phyloP scores from a whole-genome alignment of 148 eudicot species.

The Vaccinium darrowii region DNA sequence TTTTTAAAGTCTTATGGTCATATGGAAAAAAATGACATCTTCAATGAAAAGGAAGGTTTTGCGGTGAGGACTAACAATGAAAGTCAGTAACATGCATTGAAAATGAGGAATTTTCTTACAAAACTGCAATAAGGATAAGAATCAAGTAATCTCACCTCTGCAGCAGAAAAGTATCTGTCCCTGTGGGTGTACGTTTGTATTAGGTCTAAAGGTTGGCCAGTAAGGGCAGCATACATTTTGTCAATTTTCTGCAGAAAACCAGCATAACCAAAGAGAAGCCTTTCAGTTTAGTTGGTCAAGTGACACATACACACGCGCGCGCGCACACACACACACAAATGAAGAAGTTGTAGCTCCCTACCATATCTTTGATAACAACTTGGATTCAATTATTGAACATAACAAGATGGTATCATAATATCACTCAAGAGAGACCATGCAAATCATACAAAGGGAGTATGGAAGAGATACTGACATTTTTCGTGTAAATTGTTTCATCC shows the following conservation, averaged over 20 bases:
- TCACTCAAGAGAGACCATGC: constrained; percentile 4
- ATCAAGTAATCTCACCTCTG: constrained; percentile 59
- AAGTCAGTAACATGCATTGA: neutral
- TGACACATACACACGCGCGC: neutral
- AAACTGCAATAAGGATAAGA: constrained; percentile 3
- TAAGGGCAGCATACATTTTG: constrained; percentile 76
- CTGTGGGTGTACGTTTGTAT: constrained; percentile 77
- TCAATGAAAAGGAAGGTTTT: neutral
- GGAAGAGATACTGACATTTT: constrained; percentile 64
- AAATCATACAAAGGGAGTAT: constrained; percentile 1
- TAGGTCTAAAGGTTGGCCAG: constrained; percentile 79
- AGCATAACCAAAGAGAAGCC: neutral
- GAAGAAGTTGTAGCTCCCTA: neutral
- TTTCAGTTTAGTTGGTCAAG: neutral
- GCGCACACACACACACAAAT: neutral
- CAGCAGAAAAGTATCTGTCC: constrained; percentile 71
- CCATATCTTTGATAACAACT: neutral
- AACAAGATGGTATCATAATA: neutral
- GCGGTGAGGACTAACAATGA: neutral
- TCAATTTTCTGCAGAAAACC: constrained; percentile 73
- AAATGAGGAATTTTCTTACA: neutral
- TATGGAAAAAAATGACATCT: neutral
- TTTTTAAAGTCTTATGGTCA: neutral
- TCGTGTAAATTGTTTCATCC: constrained; percentile 76
- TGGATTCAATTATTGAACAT: neutral